Percentiles rank a stretch among this genome's conserved stretches.
phyloP scores from a whole-genome alignment of 768 basidiomycete genomes.

The Agaricus bisporus region DNA sequence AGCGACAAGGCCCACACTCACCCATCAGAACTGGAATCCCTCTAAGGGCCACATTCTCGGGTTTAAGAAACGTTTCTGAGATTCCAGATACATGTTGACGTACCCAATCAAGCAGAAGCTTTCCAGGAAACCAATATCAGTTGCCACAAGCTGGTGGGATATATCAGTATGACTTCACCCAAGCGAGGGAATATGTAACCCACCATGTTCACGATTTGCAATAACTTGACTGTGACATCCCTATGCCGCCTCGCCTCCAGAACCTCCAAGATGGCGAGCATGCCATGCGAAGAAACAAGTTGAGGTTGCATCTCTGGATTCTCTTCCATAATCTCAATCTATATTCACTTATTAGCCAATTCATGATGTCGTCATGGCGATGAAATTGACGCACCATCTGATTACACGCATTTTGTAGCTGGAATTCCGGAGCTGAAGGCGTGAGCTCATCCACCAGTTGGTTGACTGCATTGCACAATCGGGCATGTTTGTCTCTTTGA shows the following conservation, averaged over 20 bases:
- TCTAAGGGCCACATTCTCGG: constrained; percentile 27
- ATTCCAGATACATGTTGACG: constrained; percentile 13
- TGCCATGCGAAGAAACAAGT: constrained; percentile 88
- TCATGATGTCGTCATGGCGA: background rate
- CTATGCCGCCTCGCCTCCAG: constrained; percentile 82
- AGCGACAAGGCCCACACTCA: constrained; percentile 22
- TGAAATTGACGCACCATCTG: constrained; percentile 59
- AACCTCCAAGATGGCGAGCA: constrained; percentile 92
- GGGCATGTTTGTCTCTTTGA: constrained; percentile 88
- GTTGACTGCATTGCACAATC: constrained; percentile 74
- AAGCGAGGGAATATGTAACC: constrained; percentile 15
- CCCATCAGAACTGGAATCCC: constrained; percentile 97
- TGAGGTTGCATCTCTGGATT: constrained; percentile 83
- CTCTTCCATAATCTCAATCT: constrained; percentile 75
- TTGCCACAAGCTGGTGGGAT: too few species aligned
- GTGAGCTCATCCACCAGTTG: constrained; percentile 84
- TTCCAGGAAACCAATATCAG: constrained; percentile 69
- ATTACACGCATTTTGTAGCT: constrained; percentile 79
- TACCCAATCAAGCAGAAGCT: constrained; percentile 91
- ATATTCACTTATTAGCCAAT: constrained; percentile 7
- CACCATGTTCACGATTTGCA: constrained; percentile 89
- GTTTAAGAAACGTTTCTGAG: background rate
- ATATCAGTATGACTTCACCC: constrained; percentile 18
- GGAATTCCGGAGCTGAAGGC: constrained; percentile 75
- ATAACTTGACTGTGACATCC: constrained; percentile 78